Percentiles rank a stretch among this genome's conserved stretches.
Conservation (phyloP, 2,329 filamentous ascomycete genomes). For the Stachybotrys chlorohalonatus region DNA sequence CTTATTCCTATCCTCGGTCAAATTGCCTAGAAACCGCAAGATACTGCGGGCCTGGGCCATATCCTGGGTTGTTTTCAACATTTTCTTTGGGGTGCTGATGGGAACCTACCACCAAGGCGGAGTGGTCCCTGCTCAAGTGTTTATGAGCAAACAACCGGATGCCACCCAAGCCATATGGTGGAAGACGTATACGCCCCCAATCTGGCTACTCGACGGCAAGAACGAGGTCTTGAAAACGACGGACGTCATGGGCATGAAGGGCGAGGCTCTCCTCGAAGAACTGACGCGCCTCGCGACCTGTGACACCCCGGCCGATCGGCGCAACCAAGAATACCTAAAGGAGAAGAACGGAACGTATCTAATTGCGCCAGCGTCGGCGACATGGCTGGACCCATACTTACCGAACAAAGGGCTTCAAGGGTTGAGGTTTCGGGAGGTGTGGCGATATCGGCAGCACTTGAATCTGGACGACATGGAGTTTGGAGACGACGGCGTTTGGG, state of each 20-base stretch:
- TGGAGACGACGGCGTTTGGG: constrained; percentile 65
- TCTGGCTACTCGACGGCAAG: constrained; percentile 70
- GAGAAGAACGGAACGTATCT: constrained; percentile 58
- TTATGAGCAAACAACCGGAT: constrained; percentile 60
- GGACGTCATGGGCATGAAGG: constrained; percentile 66
- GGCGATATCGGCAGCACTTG: constrained; percentile 58
- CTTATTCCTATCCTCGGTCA: constrained; percentile 65
- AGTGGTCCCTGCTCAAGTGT: constrained; percentile 66
- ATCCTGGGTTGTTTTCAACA: constrained; percentile 62
- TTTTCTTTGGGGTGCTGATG: constrained; percentile 61
- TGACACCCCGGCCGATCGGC: constrained; percentile 46
- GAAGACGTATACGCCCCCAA: constrained; percentile 78
- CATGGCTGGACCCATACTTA: constrained; percentile 57
- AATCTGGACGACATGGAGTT: constrained; percentile 78
- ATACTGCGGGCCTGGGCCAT: constrained; percentile 45
- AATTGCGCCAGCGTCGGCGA: constrained; percentile 64
- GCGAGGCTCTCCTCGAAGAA: constrained; percentile 48
- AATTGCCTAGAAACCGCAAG: constrained; percentile 48
- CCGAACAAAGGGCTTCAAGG: constrained; percentile 49
- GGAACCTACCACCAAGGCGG: constrained; percentile 77
- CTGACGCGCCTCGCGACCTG: constrained; percentile 53
- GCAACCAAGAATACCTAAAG: constrained; percentile 47
- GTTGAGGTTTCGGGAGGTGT: constrained; percentile 59
- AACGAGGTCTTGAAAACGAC: constrained; percentile 61
- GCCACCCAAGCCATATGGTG: constrained; percentile 69